Base-by-base conservation (phyloP, 257 asterid species). In the Solanum sitiens region DNA sequence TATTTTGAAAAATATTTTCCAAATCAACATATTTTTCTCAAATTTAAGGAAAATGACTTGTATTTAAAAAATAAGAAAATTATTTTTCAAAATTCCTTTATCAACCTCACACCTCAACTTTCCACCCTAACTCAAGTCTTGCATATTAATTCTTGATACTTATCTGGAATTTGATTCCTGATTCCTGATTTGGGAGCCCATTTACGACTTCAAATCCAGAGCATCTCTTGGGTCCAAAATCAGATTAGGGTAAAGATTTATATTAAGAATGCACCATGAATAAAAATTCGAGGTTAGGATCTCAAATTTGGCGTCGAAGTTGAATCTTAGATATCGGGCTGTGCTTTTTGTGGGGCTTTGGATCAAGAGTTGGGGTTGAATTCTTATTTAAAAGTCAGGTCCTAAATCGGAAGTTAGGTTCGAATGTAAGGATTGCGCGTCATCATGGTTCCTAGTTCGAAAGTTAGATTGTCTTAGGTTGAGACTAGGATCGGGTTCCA, bases 321-420 rank as follows among this genome's bases (percentile, higher is more conserved):
- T 0, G 4, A 4, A 16, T 7, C 2, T 23, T 0, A 53, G 63
- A 7, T 53, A 16, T 18, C 1, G 0, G 63, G 63, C 0, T 18
- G 63, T 6, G n/a, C 23, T 53, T 53, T 53, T 53, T 53, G 23
- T 53, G 10, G 10, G 2, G 63, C 16, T 6, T 53, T 16, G n/a
- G 63, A 53, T 53, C 63, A 53, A 53, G 10, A 53, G 9, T 18
- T 2, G 63, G 2, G n/a, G 63, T 53, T 18, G 63, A 10, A 53
- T 18, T 18, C 3, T 0, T 0, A 53, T 53, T 53, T 53, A 2
- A 23, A 53, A 53, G 63, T 53, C n/a, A 3, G 9, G 0, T 53
- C 63, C 63, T 53, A 0, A 10, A 53, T 53, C 10, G 10, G 0
- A 50, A 14, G 61, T 50, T 2, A 50, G 8, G 53, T 11, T 45